A percentile compares a stretch with the other conserved stretches of the same genome.
phyloP scores from a whole-genome alignment of 78 protist species.

The Parvularia atlantis region DNA sequence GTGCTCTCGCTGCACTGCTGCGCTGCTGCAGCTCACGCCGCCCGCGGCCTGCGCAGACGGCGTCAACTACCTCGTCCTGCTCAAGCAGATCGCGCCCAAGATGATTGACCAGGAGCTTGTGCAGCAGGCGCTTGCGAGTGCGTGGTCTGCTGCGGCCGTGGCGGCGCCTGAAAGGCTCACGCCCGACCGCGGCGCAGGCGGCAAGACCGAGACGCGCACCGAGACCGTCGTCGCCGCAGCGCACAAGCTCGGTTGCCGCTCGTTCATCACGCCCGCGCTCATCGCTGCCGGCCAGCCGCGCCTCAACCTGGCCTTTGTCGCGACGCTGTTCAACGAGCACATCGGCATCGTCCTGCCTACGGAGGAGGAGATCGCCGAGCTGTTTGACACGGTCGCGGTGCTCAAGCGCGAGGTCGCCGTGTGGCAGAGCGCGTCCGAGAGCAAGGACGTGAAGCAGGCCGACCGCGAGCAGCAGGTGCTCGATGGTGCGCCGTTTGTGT shows the following conservation, averaged over 20 bases:
- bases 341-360: conserved; percentile 22
- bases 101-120: no score
- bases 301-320: conserved; percentile 89
- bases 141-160: conserved; percentile 17
- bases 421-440: no score
- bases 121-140: no score
- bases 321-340: conserved; percentile 79
- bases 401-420: neutral
- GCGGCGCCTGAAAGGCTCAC: conserved; percentile 29
- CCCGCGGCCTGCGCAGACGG: conserved; percentile 7
- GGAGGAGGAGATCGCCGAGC: neutral
- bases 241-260: conserved; percentile 68
- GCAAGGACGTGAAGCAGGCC: no score
- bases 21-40: neutral
- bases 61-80: conserved; percentile 74
- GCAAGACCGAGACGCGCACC: no score
- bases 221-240: conserved; percentile 64
- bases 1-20: neutral
- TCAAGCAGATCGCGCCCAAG: conserved; percentile 72
- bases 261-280: conserved; percentile 63
- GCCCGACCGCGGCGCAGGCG: no score
- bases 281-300: conserved; percentile 71
- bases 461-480: no score
- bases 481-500: no score
- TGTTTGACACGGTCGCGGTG: conserved; percentile 20